Evolutionary conservation across 768 basidiomycete genomes (phyloP).

Genomic region (Psilocybe cyanescens): DNA sequence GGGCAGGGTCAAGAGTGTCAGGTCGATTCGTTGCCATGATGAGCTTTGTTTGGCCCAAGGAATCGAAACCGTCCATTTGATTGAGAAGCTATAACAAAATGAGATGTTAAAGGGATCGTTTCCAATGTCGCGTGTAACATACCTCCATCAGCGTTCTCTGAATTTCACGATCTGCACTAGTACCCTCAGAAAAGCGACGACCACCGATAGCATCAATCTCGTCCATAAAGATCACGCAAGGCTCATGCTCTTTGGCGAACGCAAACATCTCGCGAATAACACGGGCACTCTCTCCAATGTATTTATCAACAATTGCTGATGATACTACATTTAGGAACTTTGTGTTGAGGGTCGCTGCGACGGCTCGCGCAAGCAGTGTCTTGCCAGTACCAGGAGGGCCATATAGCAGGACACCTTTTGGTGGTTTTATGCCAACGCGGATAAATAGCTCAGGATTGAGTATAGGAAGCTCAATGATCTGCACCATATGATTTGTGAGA

Average conservation of each 20-base stretch:
- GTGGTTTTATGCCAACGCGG: conserved; percentile 96
- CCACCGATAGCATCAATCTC: conserved; percentile 99
- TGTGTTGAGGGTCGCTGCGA: conserved; percentile 92
- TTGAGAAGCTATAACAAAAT: conserved; percentile 77
- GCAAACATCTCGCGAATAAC: conserved; percentile 99
- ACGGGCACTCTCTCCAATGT: conserved; percentile 97
- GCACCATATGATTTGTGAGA: not conserved
- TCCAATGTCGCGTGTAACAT: conserved; percentile 12
- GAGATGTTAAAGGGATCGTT: not conserved
- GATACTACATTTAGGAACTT: conserved; percentile 99
- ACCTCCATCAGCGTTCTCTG: conserved; percentile 98
- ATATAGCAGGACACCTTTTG: conserved; percentile 94
- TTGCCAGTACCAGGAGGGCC: conserved; percentile 98
- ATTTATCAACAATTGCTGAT: conserved; percentile 97
- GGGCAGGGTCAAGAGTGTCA: conserved; percentile 95
- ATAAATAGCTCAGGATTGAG: conserved; percentile 93
- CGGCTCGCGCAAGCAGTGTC: conserved; percentile 91
- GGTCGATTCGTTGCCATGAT: conserved; percentile 99
- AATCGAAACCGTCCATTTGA: conserved; percentile 99
- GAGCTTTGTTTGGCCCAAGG: conserved; percentile 91
- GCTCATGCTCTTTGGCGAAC: conserved; percentile 96
- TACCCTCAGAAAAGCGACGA: conserved; percentile 85
- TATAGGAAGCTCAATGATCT: conserved; percentile 96
- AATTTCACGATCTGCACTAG: conserved; percentile 97
- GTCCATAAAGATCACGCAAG: conserved; percentile 99